Base-by-base conservation (phyloP, 2,329 filamentous ascomycete species). In the Pleomassaria siparia region DNA sequence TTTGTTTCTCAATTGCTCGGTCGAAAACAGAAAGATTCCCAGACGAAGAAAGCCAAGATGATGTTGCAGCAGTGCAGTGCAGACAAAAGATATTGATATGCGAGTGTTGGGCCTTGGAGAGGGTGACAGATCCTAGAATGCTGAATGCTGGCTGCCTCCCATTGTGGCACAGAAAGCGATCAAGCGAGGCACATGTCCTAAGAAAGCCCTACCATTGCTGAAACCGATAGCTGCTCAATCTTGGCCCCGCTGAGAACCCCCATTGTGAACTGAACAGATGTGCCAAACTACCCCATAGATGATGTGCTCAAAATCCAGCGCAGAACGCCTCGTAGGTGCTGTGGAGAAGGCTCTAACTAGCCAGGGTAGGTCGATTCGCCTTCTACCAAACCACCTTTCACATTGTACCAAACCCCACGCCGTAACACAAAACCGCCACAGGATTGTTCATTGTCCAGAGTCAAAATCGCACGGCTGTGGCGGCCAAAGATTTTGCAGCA, bases 321-420 rank as follows among this genome's bases (percentile, higher is more conserved):
- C 61, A 67, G 51, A 70, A 70, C 66, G 66, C 67, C 66, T 67
- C 62, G 58, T 61, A 64, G 64, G 61, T 68, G 64, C 62, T 57
- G 59, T 62, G 53, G 58, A 63, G 51, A 62, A n/a, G n/a, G n/a
- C n/a, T n/a, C n/a, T n/a, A n/a, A n/a, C n/a, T n/a, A n/a, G n/a
- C 58, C 57, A 58, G 50, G 56, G 49, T 41, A 53, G 58, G 51
- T 51, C 57, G 58, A 54, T 52, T 56, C 52, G 51, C 55, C 60
- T 57, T 48, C 56, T 54, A 56, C 49, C 53, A 58, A 52, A 46
- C 55, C 65, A 53, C 58, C 55, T 51, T 63, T 60, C 57, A 62
- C 62, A 60, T 59, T 51, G 60, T 59, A 53, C 54, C 57, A 15
- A 57, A 56, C 50, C 51, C 54, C 58, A 43, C 39, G 50, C 56